These are phyloP conservation scores for Hevea brasiliensis DNA, from an alignment of 345 rosid species.

Conservation along the genomic window DNA sequence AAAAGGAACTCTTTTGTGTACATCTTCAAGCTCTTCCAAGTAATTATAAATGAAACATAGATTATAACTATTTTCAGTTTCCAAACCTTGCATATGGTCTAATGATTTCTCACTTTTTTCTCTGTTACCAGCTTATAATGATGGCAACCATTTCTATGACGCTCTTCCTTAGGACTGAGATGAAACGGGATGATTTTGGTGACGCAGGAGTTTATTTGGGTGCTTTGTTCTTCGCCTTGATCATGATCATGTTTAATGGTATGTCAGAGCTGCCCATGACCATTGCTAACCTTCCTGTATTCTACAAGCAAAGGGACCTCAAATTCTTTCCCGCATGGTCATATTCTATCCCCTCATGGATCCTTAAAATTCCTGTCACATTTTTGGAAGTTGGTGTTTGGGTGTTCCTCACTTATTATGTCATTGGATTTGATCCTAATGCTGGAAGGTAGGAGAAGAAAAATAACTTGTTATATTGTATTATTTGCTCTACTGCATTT, in stretches of 20 bases:
- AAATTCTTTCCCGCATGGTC: slow-evolving; percentile 77
- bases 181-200: slow-evolving; percentile 21
- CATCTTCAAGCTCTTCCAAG: slow-evolving; percentile 58
- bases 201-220: slow-evolving; percentile 60
- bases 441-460: slow-evolving; percentile 49
- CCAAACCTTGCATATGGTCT: background rate
- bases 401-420: slow-evolving; percentile 63
- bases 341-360: slow-evolving; percentile 73
- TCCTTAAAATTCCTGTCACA: slow-evolving; percentile 65
- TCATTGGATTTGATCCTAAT: slow-evolving; percentile 68
- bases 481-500: background rate
- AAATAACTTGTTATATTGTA: background rate
- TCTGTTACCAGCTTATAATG: slow-evolving; percentile 25
- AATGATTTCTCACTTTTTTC: background rate
- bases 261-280: slow-evolving; percentile 72
- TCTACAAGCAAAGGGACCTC: slow-evolving; percentile 74
- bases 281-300: slow-evolving; percentile 72
- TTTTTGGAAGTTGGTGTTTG: slow-evolving; percentile 58
- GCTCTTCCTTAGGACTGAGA: background rate
- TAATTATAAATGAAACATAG: slow-evolving; percentile 14
- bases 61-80: background rate
- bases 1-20: slow-evolving; percentile 57
- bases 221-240: slow-evolving; percentile 54
- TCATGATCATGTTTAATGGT: slow-evolving; percentile 61
- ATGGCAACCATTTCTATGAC: slow-evolving; percentile 22